Base-by-base conservation (phyloP, 768 basidiomycete species). In the Melanogaster broomeanus region DNA sequence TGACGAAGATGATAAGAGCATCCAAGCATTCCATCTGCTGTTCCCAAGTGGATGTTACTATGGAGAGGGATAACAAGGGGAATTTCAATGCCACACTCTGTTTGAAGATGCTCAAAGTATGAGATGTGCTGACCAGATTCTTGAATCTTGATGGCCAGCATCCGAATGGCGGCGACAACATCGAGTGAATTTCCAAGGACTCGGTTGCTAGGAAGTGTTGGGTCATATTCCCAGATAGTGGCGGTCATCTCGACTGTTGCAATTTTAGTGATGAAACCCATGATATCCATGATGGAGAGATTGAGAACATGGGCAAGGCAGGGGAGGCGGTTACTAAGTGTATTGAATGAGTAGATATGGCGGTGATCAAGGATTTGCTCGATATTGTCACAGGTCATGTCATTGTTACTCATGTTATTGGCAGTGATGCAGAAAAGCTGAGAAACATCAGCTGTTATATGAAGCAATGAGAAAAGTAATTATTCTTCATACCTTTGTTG, bases 201-300 rank as follows among this genome's bases (percentile, higher is more conserved):
- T 10, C 51, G 47, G 42, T 72, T 71, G 30, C 53, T 52, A 3
- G 34, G 11, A 3, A 56, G 30, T 0, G 18, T 24, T 0, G 70
- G 71, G 27, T 74, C 62, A 48, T 65, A 72, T 16, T 70, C 66
- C 71, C 69, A 74, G 13, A 74, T 73, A 0, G 69, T 67, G 0
- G 49, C 59, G 12, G 58, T 45, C 1, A 55, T 70, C 37, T 70
- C 63, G 3, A 71, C 47, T 1, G 58, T 58, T 0, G 62, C 60
- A 11, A 66, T 62, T 44, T 66, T 63, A 1, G 65, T 72, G 25
- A 72, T 68, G 15, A 59, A 41, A 2, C 9, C 13, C 67, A 72
- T 70, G n/a, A 70, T 48, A 27, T 55, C 67, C 8, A 62, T 42
- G 18, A 53, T 60, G 0, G 40, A 59, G 0, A 72, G 59, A 22